Percentiles rank a stretch among this genome's conserved stretches.
Conservation (phyloP, 352 stramenopile genomes). For the Thraustochytrium striatum region DNA sequence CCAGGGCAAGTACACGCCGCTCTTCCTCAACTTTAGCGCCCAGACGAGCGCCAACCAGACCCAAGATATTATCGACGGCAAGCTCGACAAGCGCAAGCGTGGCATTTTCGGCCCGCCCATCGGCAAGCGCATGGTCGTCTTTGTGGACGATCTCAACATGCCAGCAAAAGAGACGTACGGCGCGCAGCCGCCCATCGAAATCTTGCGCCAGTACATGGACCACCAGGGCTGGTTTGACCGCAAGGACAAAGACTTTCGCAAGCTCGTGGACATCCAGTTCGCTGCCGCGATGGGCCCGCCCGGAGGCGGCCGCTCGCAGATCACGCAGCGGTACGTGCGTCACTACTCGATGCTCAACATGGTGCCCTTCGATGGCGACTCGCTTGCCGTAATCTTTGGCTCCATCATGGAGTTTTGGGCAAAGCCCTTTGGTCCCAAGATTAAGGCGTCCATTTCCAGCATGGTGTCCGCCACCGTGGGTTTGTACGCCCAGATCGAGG, state of each 20-base stretch:
- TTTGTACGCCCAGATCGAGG: conserved; percentile 83
- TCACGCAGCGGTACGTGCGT: conserved; percentile 81
- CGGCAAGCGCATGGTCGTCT: conserved; percentile 85
- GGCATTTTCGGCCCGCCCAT: conserved; percentile 84
- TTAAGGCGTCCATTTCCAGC: conserved; percentile 68
- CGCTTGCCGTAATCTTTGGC: conserved; percentile 83
- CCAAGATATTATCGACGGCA: conserved; percentile 84
- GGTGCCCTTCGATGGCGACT: conserved; percentile 79
- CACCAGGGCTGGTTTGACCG: conserved; percentile 89
- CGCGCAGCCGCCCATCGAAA: conserved; percentile 89
- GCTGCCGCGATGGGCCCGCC: conserved; percentile 85
- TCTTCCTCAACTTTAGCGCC: conserved; percentile 85
- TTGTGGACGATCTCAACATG: conserved; percentile 94
- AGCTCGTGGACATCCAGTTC: conserved; percentile 86
- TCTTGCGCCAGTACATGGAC: conserved; percentile 89
- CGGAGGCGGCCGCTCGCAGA: conserved; percentile 82
- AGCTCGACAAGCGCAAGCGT: conserved; percentile 89
- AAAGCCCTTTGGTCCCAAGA: conserved; percentile 64
- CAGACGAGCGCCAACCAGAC: conserved; percentile 91
- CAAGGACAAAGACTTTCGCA: conserved; percentile 81
- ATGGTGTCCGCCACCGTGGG: conserved; percentile 80
- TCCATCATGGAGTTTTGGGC: conserved; percentile 84
- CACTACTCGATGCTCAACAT: conserved; percentile 91
- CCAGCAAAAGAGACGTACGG: conserved; percentile 88
- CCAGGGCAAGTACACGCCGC: conserved; percentile 78